Evolutionary conservation across 176 grass and related monocot species (phyloP), one percentile per base, ranked within the genome.

Genomic region (Musa schizocarpa): DNA sequence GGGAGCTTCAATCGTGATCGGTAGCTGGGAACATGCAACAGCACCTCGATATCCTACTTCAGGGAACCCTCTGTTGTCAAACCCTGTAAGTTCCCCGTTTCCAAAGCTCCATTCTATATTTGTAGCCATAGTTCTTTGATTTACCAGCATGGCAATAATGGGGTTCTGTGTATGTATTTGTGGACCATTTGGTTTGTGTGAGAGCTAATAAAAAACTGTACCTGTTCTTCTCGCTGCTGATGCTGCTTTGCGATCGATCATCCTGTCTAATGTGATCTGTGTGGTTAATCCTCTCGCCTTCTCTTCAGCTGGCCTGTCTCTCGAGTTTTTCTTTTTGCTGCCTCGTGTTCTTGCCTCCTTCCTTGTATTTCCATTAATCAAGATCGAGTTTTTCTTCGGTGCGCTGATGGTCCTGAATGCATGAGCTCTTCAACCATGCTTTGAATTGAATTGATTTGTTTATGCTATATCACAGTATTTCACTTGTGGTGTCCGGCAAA

Each of bases 101-200:
- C 26, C 54, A 49, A 48, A 61, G 73, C 54, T 75, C 54, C 53
- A 57, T 70, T 75, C 54, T 75, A 26, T 43, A 75, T 75, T 57
- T n/a, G 14, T 58, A 59, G 54, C 24, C 54, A 58, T 27, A 74
- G 49, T 75, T 75, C 73, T 75, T 61, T 13, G 22, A 19, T 48
- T 74, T 59, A 61, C 17, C 54, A 43, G 26, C 54, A 20, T 61
- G 53, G 24, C 13, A 75, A 75, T 75, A 75, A 75, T 75, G 54
- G 27, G 53, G 73, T 34, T 50, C 49, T 61, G 16, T 74, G 73
- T 74, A 59, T 74, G 73, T 74, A 74, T 43, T 59, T 74, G 29
- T 75, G 73, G 54, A 75, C 59, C 26, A 12, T 75, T 75, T 75
- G 26, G 54, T 70, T 29, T 75, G 73, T 49, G 25, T 74, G 72